Conservation (phyloP, 306 rosid species). For the Quercus suber region DNA sequence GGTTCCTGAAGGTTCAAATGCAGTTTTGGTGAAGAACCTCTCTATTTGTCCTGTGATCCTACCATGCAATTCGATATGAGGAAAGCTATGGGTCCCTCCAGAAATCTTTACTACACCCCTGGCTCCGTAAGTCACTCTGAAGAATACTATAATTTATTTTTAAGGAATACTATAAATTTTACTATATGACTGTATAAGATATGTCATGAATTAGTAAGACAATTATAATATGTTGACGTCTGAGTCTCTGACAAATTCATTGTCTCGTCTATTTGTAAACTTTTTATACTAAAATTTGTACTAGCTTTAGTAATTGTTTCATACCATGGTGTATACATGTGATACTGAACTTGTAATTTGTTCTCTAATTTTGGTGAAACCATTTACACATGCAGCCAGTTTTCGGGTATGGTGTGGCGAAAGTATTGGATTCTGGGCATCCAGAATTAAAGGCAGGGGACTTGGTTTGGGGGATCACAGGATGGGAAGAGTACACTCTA, state of each 20-base stretch:
- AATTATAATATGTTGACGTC: no score
- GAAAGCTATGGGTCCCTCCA: neutral
- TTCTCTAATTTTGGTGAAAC: neutral
- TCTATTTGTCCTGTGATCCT: conserved; percentile 69
- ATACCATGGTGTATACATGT: neutral
- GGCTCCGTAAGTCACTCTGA: conserved; percentile 28
- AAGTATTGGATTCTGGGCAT: conserved; percentile 47
- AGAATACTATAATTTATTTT: no score
- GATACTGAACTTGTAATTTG: no score
- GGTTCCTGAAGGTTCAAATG: conserved; percentile 30
- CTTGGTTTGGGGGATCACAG: conserved; percentile 42
- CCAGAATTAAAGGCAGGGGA: conserved; percentile 44
- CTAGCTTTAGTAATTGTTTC: no score
- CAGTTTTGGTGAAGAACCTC: conserved; percentile 57
- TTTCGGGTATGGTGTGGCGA: conserved; percentile 48
- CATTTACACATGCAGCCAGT: conserved; percentile 9
- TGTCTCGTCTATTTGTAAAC: neutral
- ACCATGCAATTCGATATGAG: conserved; percentile 31
- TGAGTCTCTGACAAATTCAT: neutral
- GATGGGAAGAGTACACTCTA: conserved; percentile 54
- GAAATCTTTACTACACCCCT: conserved; percentile 26
- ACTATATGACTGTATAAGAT: no score
- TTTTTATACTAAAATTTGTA: neutral
- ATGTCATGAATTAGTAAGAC: neutral
- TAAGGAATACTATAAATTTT: no score